Percentiles rank a stretch among this genome's conserved stretches.
These are phyloP conservation scores for Mallotus repandus DNA, from an alignment of 441 rosid genomes.

Conservation along the genomic window DNA sequence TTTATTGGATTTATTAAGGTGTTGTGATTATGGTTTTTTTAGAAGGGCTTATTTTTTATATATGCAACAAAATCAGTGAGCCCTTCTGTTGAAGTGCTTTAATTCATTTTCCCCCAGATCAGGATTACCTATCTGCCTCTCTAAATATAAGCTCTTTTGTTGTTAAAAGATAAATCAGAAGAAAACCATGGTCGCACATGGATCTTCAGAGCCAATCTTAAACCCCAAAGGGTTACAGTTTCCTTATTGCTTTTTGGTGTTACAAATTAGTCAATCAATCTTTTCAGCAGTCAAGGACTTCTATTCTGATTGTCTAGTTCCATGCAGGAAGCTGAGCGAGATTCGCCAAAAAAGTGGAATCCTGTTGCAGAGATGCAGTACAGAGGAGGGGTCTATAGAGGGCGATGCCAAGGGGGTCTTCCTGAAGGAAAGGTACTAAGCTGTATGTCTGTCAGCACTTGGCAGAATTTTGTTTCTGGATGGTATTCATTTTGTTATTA, in stretches of 20 bases:
- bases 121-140: background rate
- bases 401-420: slow-evolving; percentile 96
- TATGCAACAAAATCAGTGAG: background rate
- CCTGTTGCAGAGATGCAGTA: slow-evolving; percentile 81
- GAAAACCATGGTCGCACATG: background rate
- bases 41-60: background rate
- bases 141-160: background rate
- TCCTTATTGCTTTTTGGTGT: background rate
- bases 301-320: slow-evolving; percentile 19
- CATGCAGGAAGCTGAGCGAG: slow-evolving; percentile 82
- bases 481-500: slow-evolving; percentile 18
- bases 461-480: slow-evolving; percentile 21
- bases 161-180: background rate
- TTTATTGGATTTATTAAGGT: background rate
- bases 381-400: slow-evolving; percentile 84
- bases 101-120: background rate
- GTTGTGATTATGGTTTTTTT: background rate
- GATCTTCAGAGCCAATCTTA: background rate
- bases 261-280: background rate
- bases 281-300: slow-evolving; percentile 10
- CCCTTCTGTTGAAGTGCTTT: background rate
- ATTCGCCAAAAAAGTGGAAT: slow-evolving; percentile 82
- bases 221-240: background rate
- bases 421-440: slow-evolving; percentile 93
- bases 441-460: background rate